A percentile compares a stretch with the other conserved stretches of the same genome.
These are phyloP conservation scores for Tolypocladium ophioglossoides DNA, from an alignment of 2,329 filamentous ascomycete species.

Conservation along the genomic window DNA sequence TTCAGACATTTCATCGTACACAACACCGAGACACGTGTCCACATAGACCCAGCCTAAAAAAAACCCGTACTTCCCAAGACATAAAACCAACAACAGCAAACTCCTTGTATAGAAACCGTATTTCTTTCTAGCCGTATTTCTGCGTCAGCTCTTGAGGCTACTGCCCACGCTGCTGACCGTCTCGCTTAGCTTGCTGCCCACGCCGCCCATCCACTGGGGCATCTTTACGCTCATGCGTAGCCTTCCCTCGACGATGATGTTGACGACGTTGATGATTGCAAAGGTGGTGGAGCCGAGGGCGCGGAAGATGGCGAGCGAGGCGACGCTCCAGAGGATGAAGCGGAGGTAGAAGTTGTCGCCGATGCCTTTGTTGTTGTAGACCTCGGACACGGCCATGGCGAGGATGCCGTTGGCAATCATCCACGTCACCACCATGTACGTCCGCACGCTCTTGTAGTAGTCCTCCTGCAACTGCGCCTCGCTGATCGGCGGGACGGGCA, in stretches of 20 bases:
- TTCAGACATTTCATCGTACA: constrained; percentile 10
- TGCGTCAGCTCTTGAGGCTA: constrained; percentile 25
- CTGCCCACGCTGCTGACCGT: constrained; percentile 39
- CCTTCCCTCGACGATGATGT: constrained; percentile 77
- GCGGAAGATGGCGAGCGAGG: constrained; percentile 75
- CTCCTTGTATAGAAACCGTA: background rate
- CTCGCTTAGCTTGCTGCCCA: constrained; percentile 32
- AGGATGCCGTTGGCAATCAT: constrained; percentile 86
- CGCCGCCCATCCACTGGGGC: constrained; percentile 31
- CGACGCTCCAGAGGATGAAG: constrained; percentile 90
- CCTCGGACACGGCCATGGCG: constrained; percentile 85
- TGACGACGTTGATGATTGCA: constrained; percentile 72
- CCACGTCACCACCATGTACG: constrained; percentile 96
- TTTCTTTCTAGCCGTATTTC: background rate
- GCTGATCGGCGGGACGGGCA: constrained; percentile 47
- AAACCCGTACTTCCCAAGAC: background rate
- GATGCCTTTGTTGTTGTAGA: constrained; percentile 62
- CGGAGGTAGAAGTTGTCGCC: constrained; percentile 81
- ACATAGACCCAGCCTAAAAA: background rate
- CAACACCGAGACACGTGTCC: constrained; percentile 2
- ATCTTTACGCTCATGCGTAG: constrained; percentile 49
- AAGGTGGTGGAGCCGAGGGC: constrained; percentile 75
- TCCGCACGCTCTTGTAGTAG: constrained; percentile 94
- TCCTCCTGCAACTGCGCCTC: constrained; percentile 91
- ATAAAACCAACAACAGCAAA: background rate